Evolutionary conservation across 768 basidiomycete genomes (phyloP), one percentile per base, ranked within the genome.

Genomic region (Termitomyces titanicus): DNA sequence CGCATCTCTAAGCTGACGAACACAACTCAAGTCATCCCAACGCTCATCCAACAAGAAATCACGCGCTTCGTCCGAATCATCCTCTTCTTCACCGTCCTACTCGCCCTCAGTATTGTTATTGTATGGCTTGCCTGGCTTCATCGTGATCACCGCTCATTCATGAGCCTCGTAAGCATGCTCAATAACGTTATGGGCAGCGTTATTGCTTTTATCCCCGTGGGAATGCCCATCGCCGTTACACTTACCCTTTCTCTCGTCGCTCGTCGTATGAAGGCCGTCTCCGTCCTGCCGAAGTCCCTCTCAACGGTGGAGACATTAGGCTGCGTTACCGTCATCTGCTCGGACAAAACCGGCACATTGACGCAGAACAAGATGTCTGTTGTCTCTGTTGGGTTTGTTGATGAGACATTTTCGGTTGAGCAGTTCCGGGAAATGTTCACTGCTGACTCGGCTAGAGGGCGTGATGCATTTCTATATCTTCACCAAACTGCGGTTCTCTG

Each of bases 251-350:
- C 57, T 9, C 57, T 53, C 24, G 48, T 58, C n/a, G 61, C 58
- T n/a, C 51, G 54, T n/a, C 54, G 55, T 7, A 61, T 61, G 58
- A 55, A 56, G 35, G 34, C n/a, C 3, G 43, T 56, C 33, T 46
- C 42, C 3, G 61, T 61, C 33, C 58, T 59, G 5, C 52, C 37
- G 60, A 79, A 79, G 63, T 79, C 80, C 3, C 70, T 87, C 22
- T 77, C 83, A 18, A 87, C 82, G 4, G 83, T 88, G 29, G 85
- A 88, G 66, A 83, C 82, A 9, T 73, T 88, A 6, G 85, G 86
- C 6, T 75, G 79, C 8, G 82, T 87, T 63, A 79, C 81, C 47
- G 76, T 76, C 13, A 64, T 78, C 38, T 73, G 72, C 43, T 76
- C 74, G 1, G 79, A 86, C 63, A 86, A 86, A 65, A 83, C 83